These are phyloP conservation scores for Trichophyton benhamiae DNA, from an alignment of 2,329 filamentous ascomycete genomes.

Conservation along the genomic window DNA sequence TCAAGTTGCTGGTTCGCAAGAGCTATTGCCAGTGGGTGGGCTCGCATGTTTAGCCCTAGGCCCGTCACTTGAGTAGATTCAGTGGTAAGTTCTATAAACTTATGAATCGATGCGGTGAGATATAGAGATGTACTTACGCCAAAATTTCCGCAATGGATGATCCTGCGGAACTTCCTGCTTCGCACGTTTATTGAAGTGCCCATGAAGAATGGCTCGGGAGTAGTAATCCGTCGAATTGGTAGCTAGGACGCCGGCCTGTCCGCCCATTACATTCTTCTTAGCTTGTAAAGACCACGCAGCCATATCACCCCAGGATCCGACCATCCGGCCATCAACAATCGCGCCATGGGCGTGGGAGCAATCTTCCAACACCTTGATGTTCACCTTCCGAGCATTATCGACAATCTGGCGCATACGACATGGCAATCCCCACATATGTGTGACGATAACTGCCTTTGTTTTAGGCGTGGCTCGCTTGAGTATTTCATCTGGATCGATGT, in stretches of 20 bases:
- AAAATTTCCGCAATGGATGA: slow-evolving; percentile 3
- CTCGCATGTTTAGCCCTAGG: not conserved
- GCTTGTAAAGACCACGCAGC: not conserved
- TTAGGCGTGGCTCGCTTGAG: not conserved
- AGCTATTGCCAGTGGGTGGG: not conserved
- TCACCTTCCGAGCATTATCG: not conserved
- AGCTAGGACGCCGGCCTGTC: not conserved
- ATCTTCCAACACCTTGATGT: not conserved
- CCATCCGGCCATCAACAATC: not conserved
- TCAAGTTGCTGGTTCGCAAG: not conserved
- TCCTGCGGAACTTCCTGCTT: not conserved
- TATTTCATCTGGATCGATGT: not conserved
- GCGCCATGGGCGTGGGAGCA: not conserved
- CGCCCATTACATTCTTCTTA: not conserved
- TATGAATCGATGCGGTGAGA: not conserved
- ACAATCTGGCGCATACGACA: not conserved
- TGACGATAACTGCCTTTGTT: not conserved
- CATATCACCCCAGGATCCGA: slow-evolving; percentile 19
- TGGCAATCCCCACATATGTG: not conserved
- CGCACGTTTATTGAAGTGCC: slow-evolving; percentile 3
- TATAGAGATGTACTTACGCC: not conserved
- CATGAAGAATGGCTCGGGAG: not conserved
- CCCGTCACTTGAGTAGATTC: not conserved
- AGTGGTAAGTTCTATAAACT: not conserved
- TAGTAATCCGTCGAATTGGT: not conserved